Conservation (phyloP, 805 yeast species). For the Candida ulmi region DNA sequence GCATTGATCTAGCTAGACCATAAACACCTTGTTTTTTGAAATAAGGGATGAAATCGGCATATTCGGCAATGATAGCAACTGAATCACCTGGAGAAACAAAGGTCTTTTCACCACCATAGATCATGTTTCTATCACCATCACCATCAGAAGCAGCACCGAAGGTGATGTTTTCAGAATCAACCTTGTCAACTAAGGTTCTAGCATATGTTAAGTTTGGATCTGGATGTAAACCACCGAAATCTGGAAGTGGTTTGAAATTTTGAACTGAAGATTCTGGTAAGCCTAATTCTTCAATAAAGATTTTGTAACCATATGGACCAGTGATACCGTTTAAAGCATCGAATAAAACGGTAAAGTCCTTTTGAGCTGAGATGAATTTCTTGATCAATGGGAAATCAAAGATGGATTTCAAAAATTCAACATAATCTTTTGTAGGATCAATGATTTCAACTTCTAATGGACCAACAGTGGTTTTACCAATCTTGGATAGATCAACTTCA, state of each 20-base stretch:
- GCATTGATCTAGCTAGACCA: slow-evolving; percentile 97
- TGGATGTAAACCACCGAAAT: slow-evolving; percentile 96
- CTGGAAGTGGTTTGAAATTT: slow-evolving; percentile 75
- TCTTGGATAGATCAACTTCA: slow-evolving; percentile 50
- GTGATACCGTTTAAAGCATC: slow-evolving; percentile 95
- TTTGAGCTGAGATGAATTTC: slow-evolving; percentile 51
- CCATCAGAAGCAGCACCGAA: slow-evolving; percentile 99
- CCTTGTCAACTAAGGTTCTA: slow-evolving; percentile 74
- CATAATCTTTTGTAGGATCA: slow-evolving; percentile 76
- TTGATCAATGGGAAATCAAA: slow-evolving; percentile 84
- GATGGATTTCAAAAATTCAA: slow-evolving; percentile 70
- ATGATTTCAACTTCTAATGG: slow-evolving; percentile 73
- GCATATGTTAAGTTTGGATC: slow-evolving; percentile 98
- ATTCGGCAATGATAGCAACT: slow-evolving; percentile 95
- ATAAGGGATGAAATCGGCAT: slow-evolving; percentile 89
- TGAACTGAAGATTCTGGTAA: slow-evolving; percentile 67
- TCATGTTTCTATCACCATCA: slow-evolving; percentile 98
- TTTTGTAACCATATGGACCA: slow-evolving; percentile 88
- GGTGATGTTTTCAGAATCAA: slow-evolving; percentile 75
- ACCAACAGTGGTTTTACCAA: slow-evolving; percentile 53
- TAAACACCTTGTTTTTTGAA: slow-evolving; percentile 78
- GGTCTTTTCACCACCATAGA: slow-evolving; percentile 80
- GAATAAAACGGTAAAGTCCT: slow-evolving; percentile 68
- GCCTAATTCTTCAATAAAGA: slow-evolving; percentile 82
- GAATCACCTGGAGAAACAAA: slow-evolving; percentile 98